Evolutionary conservation across 805 yeast genomes (phyloP), one percentile per base, ranked within the genome.

Genomic region (Sugiyamaella floridensis): DNA sequence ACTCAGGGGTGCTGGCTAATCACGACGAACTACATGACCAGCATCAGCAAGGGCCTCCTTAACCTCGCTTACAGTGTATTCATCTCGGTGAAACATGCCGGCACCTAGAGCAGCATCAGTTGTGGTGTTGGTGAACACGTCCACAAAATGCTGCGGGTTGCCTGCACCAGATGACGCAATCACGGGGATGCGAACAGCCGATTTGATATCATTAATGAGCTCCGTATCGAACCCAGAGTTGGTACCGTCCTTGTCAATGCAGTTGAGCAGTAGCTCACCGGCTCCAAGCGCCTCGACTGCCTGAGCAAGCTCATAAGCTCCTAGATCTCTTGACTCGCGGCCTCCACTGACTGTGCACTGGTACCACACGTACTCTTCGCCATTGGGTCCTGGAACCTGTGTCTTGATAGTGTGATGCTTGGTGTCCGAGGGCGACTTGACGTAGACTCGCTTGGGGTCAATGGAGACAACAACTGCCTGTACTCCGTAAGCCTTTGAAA

Each of bases 141-240:
- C 89, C 57, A 80, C 81, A 67, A 93, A 93, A 71, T 93, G 98
- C 48, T 75, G 78, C 1, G 99, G 99, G 19, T 73, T 80, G 49
- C 99, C 99, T 5, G 99, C 99, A 51, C 99, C 99, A 56, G 95
- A 85, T 6, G 97, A 89, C 0, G 99, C 98, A 67, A 93, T 93
- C 1, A 93, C 97, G 0, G 99, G 99, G 47, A 95, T 85, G 0
- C 74, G 72, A 5, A 89, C 95, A 0, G 86, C 82, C 1, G 73
- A 61, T 62, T 93, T 93, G 54, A 89, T 82, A 61, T 85, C 92
- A 19, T 79, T 72, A 45, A 93, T 81, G 48, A 93, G 75, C 66
- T 93, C 98, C 52, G 89, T 74, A 63, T 93, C 97, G 64, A 80
- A 93, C 0, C 99, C 99, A 19, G 90, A 83, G 66, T 93, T 95